These are phyloP conservation scores for Akanthomyces uredinophilus DNA, from an alignment of 2,329 filamentous ascomycete species.

Conservation along the genomic window DNA sequence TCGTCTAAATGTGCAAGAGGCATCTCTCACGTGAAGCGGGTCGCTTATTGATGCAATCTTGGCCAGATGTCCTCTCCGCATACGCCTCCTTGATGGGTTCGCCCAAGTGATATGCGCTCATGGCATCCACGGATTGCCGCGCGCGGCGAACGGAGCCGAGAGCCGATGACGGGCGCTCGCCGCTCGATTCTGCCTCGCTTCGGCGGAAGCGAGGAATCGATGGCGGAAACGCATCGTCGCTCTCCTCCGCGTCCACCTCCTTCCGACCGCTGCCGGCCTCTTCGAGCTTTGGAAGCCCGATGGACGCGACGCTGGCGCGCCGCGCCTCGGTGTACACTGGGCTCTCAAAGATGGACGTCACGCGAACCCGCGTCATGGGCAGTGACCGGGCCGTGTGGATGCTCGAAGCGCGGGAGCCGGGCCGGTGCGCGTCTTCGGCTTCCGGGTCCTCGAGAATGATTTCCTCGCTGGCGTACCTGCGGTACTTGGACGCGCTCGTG, in stretches of 20 bases:
- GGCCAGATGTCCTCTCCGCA: neutral
- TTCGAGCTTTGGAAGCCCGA: neutral
- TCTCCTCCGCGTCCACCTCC: neutral
- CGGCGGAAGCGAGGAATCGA: slow-evolving; percentile 6
- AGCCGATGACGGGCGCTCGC: neutral
- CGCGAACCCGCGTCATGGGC: neutral
- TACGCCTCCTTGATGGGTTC: neutral
- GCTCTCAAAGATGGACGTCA: neutral
- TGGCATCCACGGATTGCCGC: neutral
- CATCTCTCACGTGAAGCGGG: neutral
- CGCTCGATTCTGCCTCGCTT: neutral
- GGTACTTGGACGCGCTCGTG: neutral
- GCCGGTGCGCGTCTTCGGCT: neutral
- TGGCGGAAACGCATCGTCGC: slow-evolving; percentile 7
- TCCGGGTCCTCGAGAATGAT: slow-evolving; percentile 4
- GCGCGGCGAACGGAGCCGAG: slow-evolving; percentile 10
- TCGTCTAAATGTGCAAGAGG: no score
- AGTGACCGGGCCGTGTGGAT: neutral
- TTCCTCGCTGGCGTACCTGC: neutral
- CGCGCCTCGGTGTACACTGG: neutral
- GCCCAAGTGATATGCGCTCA: neutral
- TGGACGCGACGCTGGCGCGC: neutral
- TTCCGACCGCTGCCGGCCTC: neutral
- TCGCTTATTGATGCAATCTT: neutral
- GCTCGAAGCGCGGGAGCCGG: neutral